Evolutionary conservation across 768 basidiomycete genomes (phyloP).

Genomic region (Psilocybe azurescens): DNA sequence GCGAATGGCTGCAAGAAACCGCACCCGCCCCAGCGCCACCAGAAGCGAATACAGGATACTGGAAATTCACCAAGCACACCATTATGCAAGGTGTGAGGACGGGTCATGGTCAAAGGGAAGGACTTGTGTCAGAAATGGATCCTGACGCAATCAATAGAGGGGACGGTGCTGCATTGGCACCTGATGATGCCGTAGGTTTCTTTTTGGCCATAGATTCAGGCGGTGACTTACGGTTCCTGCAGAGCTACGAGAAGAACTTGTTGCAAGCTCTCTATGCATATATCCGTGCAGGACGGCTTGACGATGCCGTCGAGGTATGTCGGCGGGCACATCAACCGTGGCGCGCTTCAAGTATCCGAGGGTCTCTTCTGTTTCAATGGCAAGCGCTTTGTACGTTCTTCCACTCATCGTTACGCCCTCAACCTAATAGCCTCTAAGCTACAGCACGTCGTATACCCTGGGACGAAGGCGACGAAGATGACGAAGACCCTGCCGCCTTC

Average conservation of each 20-base stretch:
- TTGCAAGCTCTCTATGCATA: conserved; percentile 80
- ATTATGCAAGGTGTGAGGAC: conserved; percentile 68
- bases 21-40: conserved; percentile 64
- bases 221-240: conserved; percentile 2
- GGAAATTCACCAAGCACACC: conserved; percentile 80
- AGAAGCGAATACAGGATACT: conserved; percentile 82
- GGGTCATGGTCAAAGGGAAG: conserved; percentile 48
- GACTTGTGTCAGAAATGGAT: conserved; percentile 72
- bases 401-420: neutral
- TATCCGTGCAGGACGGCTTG: conserved; percentile 83
- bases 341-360: conserved; percentile 90
- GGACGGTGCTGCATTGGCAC: conserved; percentile 63
- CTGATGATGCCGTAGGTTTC: conserved; percentile 78
- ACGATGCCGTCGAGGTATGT: conserved; percentile 84
- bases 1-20: conserved; percentile 89
- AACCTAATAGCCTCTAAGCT: conserved; percentile 23
- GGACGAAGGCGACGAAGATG: conserved; percentile 43
- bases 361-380: conserved; percentile 82
- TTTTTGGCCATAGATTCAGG: neutral
- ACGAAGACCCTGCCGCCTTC: conserved; percentile 59
- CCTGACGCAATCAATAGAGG: conserved; percentile 76
- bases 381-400: conserved; percentile 61
- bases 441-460: conserved; percentile 46
- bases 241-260: conserved; percentile 85
- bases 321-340: conserved; percentile 86